These are phyloP conservation scores for Solanum virginianum DNA, from an alignment of 257 asterid species.

Conservation along the genomic window DNA sequence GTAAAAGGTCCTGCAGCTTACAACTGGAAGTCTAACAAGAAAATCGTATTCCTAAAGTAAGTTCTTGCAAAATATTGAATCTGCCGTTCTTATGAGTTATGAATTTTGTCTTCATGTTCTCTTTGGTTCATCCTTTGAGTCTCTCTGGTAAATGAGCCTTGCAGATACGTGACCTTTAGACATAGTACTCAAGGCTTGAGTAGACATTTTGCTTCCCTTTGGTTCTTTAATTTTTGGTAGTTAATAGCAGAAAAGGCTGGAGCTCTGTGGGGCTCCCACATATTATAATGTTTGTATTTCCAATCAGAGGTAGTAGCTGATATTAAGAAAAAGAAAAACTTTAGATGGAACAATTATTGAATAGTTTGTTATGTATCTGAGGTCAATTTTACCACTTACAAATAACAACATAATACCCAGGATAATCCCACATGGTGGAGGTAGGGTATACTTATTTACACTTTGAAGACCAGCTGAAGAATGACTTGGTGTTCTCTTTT, in stretches of 20 bases:
- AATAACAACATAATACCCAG: neutral
- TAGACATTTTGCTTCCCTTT: neutral
- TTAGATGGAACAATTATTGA: neutral
- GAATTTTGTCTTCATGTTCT: neutral
- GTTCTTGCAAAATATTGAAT: neutral
- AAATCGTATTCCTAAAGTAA: neutral
- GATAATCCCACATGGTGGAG: neutral
- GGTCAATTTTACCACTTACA: neutral
- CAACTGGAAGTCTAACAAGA: neutral
- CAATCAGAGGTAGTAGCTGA: neutral
- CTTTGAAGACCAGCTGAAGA: neutral
- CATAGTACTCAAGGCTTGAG: neutral
- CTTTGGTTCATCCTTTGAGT: neutral
- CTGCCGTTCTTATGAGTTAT: neutral
- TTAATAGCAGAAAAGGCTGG: neutral
- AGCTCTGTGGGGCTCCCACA: neutral
- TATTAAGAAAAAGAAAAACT: neutral
- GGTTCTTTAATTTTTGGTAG: neutral
- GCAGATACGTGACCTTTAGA: neutral
- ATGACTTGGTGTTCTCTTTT: neutral
- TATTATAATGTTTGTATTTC: neutral
- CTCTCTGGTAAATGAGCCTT: neutral
- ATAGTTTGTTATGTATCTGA: neutral
- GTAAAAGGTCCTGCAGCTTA: neutral
- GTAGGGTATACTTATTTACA: neutral